These are phyloP conservation scores for Boletus semigastroideus DNA, from an alignment of 1,284 basidiomycete species.

Conservation along the genomic window DNA sequence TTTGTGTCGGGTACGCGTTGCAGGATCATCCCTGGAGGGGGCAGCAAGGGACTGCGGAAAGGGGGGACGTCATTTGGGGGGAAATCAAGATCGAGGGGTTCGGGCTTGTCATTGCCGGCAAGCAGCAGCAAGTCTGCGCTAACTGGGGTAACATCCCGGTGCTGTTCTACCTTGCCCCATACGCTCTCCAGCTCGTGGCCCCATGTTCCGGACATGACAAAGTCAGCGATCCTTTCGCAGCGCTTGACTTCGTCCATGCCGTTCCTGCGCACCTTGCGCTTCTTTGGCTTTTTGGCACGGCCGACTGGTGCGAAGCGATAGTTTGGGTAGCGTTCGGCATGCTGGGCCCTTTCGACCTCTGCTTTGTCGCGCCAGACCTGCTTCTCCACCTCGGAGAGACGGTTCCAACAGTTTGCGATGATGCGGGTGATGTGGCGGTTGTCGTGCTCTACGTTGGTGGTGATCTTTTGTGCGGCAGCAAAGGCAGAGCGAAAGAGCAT, in stretches of 20 bases:
- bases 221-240: conserved; percentile 51
- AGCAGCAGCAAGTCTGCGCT: background rate
- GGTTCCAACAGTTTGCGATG: conserved; percentile 54
- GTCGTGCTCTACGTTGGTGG: conserved; percentile 46
- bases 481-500: conserved; percentile 82
- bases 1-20: background rate
- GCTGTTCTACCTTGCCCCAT: conserved; percentile 37
- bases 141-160: background rate
- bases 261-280: conserved; percentile 54
- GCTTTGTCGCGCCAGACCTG: conserved; percentile 53
- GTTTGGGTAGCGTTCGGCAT: conserved; percentile 52
- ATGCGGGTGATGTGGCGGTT: conserved; percentile 61
- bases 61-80: conserved; percentile 16
- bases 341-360: conserved; percentile 56
- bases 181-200: conserved; percentile 51
- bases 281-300: conserved; percentile 42
- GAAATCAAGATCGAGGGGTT: background rate
- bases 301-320: conserved; percentile 54
- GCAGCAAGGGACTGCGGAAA: conserved; percentile 39
- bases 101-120: background rate
- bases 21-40: conserved; percentile 19
- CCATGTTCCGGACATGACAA: conserved; percentile 52
- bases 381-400: conserved; percentile 47
- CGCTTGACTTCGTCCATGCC: conserved; percentile 46
- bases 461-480: conserved; percentile 46